Percentiles rank a stretch among this genome's conserved stretches.
phyloP scores from a whole-genome alignment of 176 grass and related monocot species.

The Leersia perrieri region DNA sequence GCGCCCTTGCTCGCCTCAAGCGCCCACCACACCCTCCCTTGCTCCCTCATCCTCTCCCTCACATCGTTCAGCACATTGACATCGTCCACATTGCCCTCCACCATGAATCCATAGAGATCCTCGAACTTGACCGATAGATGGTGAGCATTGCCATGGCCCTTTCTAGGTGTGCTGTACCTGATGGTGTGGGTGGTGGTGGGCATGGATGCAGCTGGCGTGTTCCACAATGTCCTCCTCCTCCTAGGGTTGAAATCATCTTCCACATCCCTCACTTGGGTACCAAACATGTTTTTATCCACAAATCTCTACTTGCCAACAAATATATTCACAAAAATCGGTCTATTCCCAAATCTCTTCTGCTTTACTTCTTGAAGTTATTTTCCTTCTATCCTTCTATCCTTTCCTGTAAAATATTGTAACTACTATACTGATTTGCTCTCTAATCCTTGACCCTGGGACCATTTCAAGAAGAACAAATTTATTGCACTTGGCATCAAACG shows the following conservation, averaged over 20 bases:
- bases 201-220: constrained; percentile 27
- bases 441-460: neutral
- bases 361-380: neutral
- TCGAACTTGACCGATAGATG: constrained; percentile 76
- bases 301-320: constrained; percentile 1
- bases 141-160: constrained; percentile 37
- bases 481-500: constrained; percentile 2
- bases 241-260: constrained; percentile 41
- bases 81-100: constrained; percentile 88
- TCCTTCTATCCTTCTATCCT: neutral
- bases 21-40: constrained; percentile 88
- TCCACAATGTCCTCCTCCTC: constrained; percentile 50
- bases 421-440: neutral
- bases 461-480: constrained; percentile 1
- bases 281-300: constrained; percentile 39
- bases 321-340: neutral
- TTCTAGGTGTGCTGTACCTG: constrained; percentile 15
- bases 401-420: neutral
- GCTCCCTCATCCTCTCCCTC: constrained; percentile 87
- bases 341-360: constrained; percentile 5
- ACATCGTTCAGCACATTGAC: constrained; percentile 94
- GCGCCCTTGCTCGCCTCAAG: constrained; percentile 84
- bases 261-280: constrained; percentile 38
- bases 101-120: constrained; percentile 79
- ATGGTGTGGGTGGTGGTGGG: constrained; percentile 39